Base-by-base conservation (phyloP, 2,329 filamentous ascomycete genomes). In the Periconia sp. region DNA sequence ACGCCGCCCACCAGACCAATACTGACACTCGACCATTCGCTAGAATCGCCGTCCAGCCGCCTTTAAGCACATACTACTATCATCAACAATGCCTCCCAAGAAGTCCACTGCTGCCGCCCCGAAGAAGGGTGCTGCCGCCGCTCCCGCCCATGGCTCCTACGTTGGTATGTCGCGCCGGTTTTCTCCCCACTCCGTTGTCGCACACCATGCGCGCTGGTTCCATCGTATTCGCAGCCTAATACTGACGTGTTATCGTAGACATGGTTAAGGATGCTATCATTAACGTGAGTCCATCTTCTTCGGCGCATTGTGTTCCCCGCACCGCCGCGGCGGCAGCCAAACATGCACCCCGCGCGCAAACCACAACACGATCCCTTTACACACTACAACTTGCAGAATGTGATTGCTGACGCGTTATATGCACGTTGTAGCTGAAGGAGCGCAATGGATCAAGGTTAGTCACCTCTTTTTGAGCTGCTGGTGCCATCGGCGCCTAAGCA, bases 241-340 rank as follows among this genome's bases (percentile, higher is more conserved):
- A 68, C 79, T 83, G 75, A 83, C 78, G 59, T 43, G 58, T 54
- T 57, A 30, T 63, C 65, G 67, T 70, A 86, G 84, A 85, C 73
- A 86, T 87, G 84, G 85, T 87, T 72, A 86, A 85, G 74, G 83
- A 87, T 71, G 84, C 84, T 59, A 84, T 87, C 68, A 71, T 86
- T 65, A 82, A 80, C 73, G 84, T 87, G 73, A 84, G 84, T 86
- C 68, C 65, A 79, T 73, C 69, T 66, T 66, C 63, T 58, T 65
- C 54, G 68, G 78, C 77, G 78, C 76, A 75, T 71, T 54, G 56
- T 50, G 61, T 70, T 63, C 69, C 68, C 62, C 61, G 58, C 59
- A 59, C 54, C 48, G 48, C 38, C 43, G 42, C 53, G 59, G 66
- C 65, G 66, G 67, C 65, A 61, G 62, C 61, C 57, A 58, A 55